A percentile compares a stretch with the other conserved stretches of the same genome.
Evolutionary conservation across 345 rosid genomes (phyloP).

Genomic region (Theobroma cacao): DNA sequence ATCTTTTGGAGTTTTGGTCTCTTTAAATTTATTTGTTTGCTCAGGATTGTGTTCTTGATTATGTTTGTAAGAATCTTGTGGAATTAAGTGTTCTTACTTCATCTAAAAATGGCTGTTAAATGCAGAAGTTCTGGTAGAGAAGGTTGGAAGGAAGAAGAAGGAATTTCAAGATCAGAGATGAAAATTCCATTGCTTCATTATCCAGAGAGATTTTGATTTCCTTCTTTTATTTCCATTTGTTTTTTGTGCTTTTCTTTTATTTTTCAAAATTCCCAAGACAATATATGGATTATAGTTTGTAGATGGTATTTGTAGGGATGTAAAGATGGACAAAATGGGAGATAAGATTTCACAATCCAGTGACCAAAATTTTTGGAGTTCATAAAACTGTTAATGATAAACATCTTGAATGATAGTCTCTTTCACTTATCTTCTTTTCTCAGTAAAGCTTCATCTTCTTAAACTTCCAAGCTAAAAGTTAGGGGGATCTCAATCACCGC

Average conservation of each 20-base stretch:
- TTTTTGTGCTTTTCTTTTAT: constrained; percentile 10
- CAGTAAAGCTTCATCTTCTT: neutral
- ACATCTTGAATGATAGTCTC: constrained; percentile 22
- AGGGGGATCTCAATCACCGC: neutral
- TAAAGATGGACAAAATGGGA: constrained; percentile 31
- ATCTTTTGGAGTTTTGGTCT: neutral
- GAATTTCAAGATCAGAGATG: constrained; percentile 46
- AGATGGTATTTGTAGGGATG: constrained; percentile 19
- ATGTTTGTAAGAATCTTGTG: neutral
- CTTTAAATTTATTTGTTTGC: neutral
- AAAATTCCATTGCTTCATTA: constrained; percentile 9
- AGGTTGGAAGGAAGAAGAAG: constrained; percentile 42
- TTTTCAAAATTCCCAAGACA: neutral
- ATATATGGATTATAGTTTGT: constrained; percentile 18
- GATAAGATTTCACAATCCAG: constrained; percentile 1
- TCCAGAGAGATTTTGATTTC: neutral
- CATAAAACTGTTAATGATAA: constrained; percentile 12
- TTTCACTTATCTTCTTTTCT: constrained; percentile 23
- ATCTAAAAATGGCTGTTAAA: constrained; percentile 1
- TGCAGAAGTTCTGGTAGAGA: constrained; percentile 39
- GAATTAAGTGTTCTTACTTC: neutral
- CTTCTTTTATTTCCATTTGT: neutral
- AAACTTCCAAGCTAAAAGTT: constrained; percentile 1
- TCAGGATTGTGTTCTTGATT: neutral
- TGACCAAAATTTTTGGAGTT: constrained; percentile 5